Evolutionary conservation across 805 yeast genomes (phyloP).

Genomic region (Saturnispora sanitii): DNA sequence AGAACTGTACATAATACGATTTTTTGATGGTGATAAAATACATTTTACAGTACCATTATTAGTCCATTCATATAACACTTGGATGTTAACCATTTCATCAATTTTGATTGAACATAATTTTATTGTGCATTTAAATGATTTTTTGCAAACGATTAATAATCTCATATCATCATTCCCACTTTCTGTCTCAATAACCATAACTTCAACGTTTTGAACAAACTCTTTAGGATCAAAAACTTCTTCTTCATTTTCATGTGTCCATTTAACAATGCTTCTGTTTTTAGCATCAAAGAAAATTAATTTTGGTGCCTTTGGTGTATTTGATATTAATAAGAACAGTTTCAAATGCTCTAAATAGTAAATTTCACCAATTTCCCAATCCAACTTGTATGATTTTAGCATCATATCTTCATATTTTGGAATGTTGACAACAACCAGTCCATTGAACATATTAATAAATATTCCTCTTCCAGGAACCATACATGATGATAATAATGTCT

Average conservation of each 20-base stretch:
- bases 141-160: conserved; percentile 28
- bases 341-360: conserved; percentile 19
- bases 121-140: conserved; percentile 16
- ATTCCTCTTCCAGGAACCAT: not conserved
- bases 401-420: not conserved
- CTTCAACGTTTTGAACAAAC: conserved; percentile 24
- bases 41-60: conserved; percentile 18
- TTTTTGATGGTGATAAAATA: conserved; percentile 18
- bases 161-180: conserved; percentile 16
- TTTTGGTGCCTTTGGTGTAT: conserved; percentile 8
- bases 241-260: not conserved
- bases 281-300: conserved; percentile 20
- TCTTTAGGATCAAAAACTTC: conserved; percentile 17
- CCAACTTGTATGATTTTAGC: not conserved
- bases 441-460: conserved; percentile 1
- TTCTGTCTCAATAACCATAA: conserved; percentile 26
- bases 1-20: conserved; percentile 18
- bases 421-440: not conserved
- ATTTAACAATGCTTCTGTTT: conserved; percentile 9
- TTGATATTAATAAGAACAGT: conserved; percentile 15
- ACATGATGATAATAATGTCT: not conserved
- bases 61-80: conserved; percentile 14
- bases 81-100: conserved; percentile 12
- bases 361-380: conserved; percentile 19
- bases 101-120: conserved; percentile 23